Base-by-base conservation (phyloP, 2,329 filamentous ascomycete genomes). In the Zymoseptoria brevis region DNA sequence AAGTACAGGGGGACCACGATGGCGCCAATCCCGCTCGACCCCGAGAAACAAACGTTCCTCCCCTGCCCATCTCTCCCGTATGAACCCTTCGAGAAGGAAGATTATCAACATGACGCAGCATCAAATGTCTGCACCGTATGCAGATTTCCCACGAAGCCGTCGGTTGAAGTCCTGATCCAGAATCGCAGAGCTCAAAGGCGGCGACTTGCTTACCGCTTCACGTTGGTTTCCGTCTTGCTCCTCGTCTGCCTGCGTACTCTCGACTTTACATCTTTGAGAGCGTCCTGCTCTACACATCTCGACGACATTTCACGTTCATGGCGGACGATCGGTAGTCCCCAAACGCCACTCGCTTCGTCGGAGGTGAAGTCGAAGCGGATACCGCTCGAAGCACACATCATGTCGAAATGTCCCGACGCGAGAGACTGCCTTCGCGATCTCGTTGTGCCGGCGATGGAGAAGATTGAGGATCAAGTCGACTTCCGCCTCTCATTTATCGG, bases 401-500 rank as follows among this genome's bases (percentile, higher is more conserved):
- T 97, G 87, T 74, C 61, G 76, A 96, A 97, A 80, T 99, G 94
- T 70, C 92, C 93, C 0, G 94, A 99, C 75, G 91, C 94, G 1
- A 82, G 81, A 73, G 87, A 90, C 71, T 96, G 93, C 69, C 79
- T 99, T 19, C 83, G 85, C 62, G 79, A 91, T 60, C 77, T 99
- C 67, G 81, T 99, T 22, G 76, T 97, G 16, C 94, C 94, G 0
- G 83, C 87, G 21, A 96, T 99, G 92, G 85, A 90, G 74, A 82
- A 84, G 60, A 82, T 92, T 45, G 81, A 84, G 62, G 83, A 90
- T 64, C 94, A 95, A 73, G 90, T 97, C 62, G 87, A 96, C 78
- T 97, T 99, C 74, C 87, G 82, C 29, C 80, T 97, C 60, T 94
- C 90, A 8, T 97, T 89, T 70, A 96, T 99, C 69, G 94, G 93